These are phyloP conservation scores for Ophiostoma fasciatum DNA, from an alignment of 2,329 filamentous ascomycete genomes.

Conservation along the genomic window DNA sequence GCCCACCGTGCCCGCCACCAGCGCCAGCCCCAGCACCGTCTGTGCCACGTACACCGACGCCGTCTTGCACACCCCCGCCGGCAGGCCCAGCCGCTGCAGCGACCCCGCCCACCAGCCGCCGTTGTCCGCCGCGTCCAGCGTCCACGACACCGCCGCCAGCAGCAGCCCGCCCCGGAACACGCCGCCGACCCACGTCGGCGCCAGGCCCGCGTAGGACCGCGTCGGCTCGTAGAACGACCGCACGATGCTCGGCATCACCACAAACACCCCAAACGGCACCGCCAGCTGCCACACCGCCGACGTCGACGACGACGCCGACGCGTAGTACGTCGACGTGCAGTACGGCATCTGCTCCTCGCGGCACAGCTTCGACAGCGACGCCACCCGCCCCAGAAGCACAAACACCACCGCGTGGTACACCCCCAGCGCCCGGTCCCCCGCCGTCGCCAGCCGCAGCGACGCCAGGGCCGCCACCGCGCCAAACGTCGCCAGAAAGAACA, in stretches of 20 bases:
- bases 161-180: slow-evolving; percentile 64
- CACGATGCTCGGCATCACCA: slow-evolving; percentile 59
- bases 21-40: slow-evolving; percentile 59
- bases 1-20: slow-evolving; percentile 71
- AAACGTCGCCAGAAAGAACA: slow-evolving; percentile 85
- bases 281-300: slow-evolving; percentile 79
- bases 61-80: slow-evolving; percentile 53
- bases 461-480: slow-evolving; percentile 59
- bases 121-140: slow-evolving; percentile 77
- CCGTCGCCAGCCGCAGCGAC: slow-evolving; percentile 56
- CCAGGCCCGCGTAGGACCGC: slow-evolving; percentile 74
- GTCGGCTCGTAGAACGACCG: slow-evolving; percentile 71
- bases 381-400: slow-evolving; percentile 59
- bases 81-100: slow-evolving; percentile 16
- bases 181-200: slow-evolving; percentile 69
- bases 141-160: slow-evolving; percentile 71
- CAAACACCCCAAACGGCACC: slow-evolving; percentile 61
- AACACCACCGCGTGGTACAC: slow-evolving; percentile 79
- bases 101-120: slow-evolving; percentile 56
- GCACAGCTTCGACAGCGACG: slow-evolving; percentile 82
- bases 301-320: slow-evolving; percentile 79
- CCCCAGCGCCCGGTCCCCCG: slow-evolving; percentile 57
- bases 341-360: slow-evolving; percentile 98
- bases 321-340: slow-evolving; percentile 91
- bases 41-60: slow-evolving; percentile 67